Percentiles rank a stretch among this genome's conserved stretches.
Evolutionary conservation across 257 asterid genomes (phyloP).

Genomic region (Coffea eugenioides): DNA sequence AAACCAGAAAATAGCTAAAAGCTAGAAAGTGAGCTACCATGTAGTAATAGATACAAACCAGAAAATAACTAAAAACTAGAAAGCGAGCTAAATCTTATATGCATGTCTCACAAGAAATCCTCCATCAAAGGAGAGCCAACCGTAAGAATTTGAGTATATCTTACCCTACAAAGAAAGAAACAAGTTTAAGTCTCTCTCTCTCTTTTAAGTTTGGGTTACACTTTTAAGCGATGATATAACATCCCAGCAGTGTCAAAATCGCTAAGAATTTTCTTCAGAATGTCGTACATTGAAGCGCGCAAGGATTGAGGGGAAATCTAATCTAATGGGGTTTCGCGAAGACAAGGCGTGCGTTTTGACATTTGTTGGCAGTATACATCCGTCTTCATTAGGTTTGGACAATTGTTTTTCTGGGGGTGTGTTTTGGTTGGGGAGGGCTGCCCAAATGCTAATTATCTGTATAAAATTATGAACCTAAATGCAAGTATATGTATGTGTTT

Average conservation of each 20-base stretch:
- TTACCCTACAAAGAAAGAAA: background rate
- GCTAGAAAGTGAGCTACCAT: background rate
- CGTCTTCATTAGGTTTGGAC: constrained; percentile 23
- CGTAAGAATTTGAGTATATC: too few species aligned
- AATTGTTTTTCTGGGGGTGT: constrained; percentile 15
- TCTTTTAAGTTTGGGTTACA: background rate
- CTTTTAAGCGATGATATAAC: too few species aligned
- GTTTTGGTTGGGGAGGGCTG: too few species aligned
- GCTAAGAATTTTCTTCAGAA: constrained; percentile 17
- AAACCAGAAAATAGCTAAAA: too few species aligned
- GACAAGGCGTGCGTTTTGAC: constrained; percentile 19
- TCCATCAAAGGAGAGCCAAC: background rate
- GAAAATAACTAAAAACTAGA: too few species aligned
- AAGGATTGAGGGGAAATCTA: constrained; percentile 1
- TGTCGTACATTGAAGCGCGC: constrained; percentile 25
- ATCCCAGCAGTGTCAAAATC: background rate
- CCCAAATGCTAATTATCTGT: too few species aligned
- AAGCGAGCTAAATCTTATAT: background rate
- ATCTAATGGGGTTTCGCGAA: background rate
- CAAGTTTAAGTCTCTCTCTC: too few species aligned
- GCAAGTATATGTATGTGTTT: background rate
- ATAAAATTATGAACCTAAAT: background rate
- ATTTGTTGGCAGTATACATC: constrained; percentile 9
- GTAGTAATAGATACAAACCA: too few species aligned
- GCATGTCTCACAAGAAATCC: background rate